Base-by-base conservation (phyloP, 352 stramenopile species). In the Pythium phragmiticola region DNA sequence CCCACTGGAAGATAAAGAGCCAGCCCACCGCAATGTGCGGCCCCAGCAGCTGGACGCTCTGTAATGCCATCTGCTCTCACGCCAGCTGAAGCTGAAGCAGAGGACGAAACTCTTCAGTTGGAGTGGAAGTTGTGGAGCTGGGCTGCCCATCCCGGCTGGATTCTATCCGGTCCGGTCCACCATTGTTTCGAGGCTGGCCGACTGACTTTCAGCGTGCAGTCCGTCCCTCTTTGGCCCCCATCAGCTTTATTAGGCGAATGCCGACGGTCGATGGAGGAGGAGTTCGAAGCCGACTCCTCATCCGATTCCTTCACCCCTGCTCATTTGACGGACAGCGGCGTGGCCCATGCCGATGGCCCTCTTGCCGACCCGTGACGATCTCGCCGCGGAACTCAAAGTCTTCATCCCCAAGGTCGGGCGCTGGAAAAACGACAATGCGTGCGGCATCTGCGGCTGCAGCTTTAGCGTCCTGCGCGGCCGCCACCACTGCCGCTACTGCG, bases 401-500 rank as follows among this genome's bases (percentile, higher is more conserved):
- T 88, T 89, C 63, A 85, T 82, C 62, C 79, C 81, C 53, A 76
- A 76, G 58, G 39, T 68, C 41, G 58, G 64, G 12, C 76, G 67
- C 28, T 92, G 85, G 85, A 77, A 87, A 55, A 69, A 88, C 33
- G 70, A 81, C 37, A 63, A 73, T 30, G 72, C 61, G 65, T 94
- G 85, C 68, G 70, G 68, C 53, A 71, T 92, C 53, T 94, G 85
- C 72, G 71, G 66, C 60, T 55, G 59, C 30, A 56, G 72, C 21
- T 94, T 94, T 64, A 77, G 65, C 61, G 73, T 82, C 60, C 56
- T 94, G 52, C 80, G 80, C 49, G 65, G 64, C n/a, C 82, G 85
- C 33, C 85, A 94, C 65, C 85, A 94, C 68, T 94, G 85, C 65
- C 82, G 85, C 37, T 70, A 84, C 63, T 94, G 85, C 54, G 85